These are phyloP conservation scores for Diutina pseudorugosa DNA, from an alignment of 1,139 yeast genomes.

Conservation along the genomic window DNA sequence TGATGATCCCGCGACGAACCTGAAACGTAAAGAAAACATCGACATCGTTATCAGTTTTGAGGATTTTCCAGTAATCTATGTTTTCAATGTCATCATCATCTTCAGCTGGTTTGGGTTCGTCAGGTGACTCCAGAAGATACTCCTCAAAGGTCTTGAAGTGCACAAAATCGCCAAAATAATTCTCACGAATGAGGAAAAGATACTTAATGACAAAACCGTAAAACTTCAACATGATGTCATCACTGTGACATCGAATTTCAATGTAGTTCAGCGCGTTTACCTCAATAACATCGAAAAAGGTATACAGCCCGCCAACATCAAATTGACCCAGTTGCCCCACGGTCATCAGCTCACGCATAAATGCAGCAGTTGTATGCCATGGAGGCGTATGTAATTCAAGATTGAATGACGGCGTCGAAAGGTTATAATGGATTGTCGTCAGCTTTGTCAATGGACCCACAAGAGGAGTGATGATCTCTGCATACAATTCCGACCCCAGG, in stretches of 20 bases:
- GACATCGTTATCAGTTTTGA: constrained; percentile 55
- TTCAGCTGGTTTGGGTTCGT: not conserved
- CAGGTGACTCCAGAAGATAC: constrained; percentile 22
- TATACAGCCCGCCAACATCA: constrained; percentile 51
- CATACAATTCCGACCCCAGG: constrained; percentile 46
- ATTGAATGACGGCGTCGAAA: constrained; percentile 50
- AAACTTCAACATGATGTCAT: constrained; percentile 53
- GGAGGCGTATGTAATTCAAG: constrained; percentile 68
- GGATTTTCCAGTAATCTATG: constrained; percentile 25
- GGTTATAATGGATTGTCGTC: constrained; percentile 39
- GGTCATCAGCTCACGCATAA: constrained; percentile 45
- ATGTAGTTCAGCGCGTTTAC: constrained; percentile 58
- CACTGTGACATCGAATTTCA: constrained; percentile 53
- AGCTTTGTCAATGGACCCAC: constrained; percentile 46
- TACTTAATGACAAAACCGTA: constrained; percentile 75
- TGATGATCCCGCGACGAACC: constrained; percentile 55
- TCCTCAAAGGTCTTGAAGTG: constrained; percentile 83
- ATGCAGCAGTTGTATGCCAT: constrained; percentile 80
- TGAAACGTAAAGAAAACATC: constrained; percentile 66
- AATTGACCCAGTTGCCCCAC: constrained; percentile 58
- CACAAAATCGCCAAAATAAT: constrained; percentile 79
- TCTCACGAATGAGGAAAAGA: constrained; percentile 68
- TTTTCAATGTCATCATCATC: constrained; percentile 8
- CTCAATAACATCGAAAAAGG: constrained; percentile 46
- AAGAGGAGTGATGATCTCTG: constrained; percentile 46